These are phyloP conservation scores for Hebeloma cylindrosporum DNA, from an alignment of 768 basidiomycete genomes.

Conservation along the genomic window DNA sequence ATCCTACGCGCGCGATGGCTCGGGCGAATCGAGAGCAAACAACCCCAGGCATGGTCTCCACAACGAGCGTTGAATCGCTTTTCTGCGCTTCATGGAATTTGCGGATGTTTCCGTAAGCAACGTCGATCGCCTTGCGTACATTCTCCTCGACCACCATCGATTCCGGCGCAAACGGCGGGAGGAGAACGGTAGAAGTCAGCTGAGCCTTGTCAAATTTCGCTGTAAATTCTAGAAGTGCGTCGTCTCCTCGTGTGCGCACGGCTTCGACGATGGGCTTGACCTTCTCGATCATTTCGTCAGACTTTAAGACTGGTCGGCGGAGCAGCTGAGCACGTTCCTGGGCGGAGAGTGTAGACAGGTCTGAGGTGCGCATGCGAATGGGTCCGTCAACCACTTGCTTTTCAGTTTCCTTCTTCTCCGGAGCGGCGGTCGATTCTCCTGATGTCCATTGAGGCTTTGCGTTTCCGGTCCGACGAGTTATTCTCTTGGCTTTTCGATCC, in stretches of 20 bases:
- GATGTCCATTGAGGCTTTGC: slow-evolving; percentile 82
- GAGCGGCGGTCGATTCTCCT: slow-evolving; percentile 26
- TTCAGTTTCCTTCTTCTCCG: slow-evolving; percentile 17
- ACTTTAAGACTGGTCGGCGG: slow-evolving; percentile 86
- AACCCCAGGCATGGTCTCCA: slow-evolving; percentile 98
- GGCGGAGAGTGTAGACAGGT: slow-evolving; percentile 48
- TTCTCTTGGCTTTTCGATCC: slow-evolving; percentile 81
- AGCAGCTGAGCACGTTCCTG: slow-evolving; percentile 69
- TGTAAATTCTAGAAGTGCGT: slow-evolving; percentile 83
- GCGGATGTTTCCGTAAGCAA: slow-evolving; percentile 87
- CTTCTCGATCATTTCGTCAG: slow-evolving; percentile 85
- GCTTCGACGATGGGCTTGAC: slow-evolving; percentile 93
- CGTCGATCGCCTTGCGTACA: slow-evolving; percentile 82
- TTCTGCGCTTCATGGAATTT: slow-evolving; percentile 90
- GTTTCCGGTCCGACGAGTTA: slow-evolving; percentile 86
- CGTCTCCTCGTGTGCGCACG: slow-evolving; percentile 82
- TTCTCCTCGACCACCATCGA: slow-evolving; percentile 57
- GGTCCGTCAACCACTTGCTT: slow-evolving; percentile 38
- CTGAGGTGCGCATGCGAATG: slow-evolving; percentile 79
- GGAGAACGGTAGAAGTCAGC: slow-evolving; percentile 66
- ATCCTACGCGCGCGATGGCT: slow-evolving; percentile 92
- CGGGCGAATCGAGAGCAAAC: slow-evolving; percentile 93
- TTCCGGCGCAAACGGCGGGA: slow-evolving; percentile 75
- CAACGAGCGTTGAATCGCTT: slow-evolving; percentile 65
- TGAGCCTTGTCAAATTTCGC: slow-evolving; percentile 89